Percentiles rank a stretch among this genome's conserved stretches.
phyloP scores from a whole-genome alignment of 176 grass and related monocot genomes.

The Typha latifolia region DNA sequence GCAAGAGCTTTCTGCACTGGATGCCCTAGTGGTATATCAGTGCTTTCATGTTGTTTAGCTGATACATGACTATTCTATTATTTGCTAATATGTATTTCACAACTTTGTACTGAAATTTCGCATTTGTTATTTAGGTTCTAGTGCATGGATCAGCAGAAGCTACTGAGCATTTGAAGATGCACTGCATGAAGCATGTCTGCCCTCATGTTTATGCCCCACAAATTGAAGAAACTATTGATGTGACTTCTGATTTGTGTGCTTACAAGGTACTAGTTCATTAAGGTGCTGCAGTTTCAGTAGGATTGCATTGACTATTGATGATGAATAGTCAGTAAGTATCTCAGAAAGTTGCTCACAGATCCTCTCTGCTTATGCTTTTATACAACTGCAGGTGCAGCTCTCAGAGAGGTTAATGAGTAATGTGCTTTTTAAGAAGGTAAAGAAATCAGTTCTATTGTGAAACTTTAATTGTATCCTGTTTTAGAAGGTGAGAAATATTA shows the following conservation, averaged over 20 bases:
- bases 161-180: conserved; percentile 95
- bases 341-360: conserved; percentile 3
- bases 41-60: no score
- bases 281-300: conserved; percentile 1
- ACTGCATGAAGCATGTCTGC: conserved; percentile 70
- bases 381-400: conserved; percentile 75
- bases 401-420: conserved; percentile 97
- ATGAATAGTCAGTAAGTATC: background rate
- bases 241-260: conserved; percentile 96
- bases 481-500: no score
- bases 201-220: conserved; percentile 90
- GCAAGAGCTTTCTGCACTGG: no score
- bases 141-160: conserved; percentile 95
- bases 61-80: background rate
- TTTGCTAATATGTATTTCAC: background rate
- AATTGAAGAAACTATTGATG: conserved; percentile 95
- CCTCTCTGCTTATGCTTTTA: conserved; percentile 10
- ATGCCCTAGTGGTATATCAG: no score
- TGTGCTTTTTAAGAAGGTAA: conserved; percentile 84
- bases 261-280: conserved; percentile 64
- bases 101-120: conserved; percentile 8
- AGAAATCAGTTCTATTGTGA: no score
- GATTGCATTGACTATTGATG: conserved; percentile 7
- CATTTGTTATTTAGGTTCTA: conserved; percentile 46
- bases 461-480: no score